phyloP scores from a whole-genome alignment of 2,329 filamentous ascomycete species.

The Pseudogymnoascus sp. region DNA sequence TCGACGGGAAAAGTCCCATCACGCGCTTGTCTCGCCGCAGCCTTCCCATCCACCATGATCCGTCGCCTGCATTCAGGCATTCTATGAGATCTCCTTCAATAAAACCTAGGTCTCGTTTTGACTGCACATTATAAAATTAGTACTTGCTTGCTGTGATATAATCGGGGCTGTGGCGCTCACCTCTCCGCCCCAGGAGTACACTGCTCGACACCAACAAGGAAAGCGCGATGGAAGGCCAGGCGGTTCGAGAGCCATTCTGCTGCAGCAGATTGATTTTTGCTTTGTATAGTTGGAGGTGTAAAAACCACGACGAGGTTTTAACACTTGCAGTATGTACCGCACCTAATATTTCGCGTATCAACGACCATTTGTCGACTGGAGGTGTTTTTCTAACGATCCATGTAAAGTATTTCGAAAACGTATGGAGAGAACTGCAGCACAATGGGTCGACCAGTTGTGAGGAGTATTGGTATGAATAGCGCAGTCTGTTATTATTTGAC shows the following conservation, averaged over 20 bases:
- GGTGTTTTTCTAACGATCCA: neutral
- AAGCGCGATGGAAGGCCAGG: conserved; percentile 65
- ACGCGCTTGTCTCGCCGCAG: conserved; percentile 83
- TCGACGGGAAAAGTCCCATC: conserved; percentile 89
- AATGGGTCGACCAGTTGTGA: neutral
- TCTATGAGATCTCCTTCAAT: conserved; percentile 97
- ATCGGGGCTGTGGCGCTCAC: conserved; percentile 25
- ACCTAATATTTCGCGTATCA: neutral
- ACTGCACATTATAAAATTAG: conserved; percentile 38
- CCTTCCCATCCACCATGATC: conserved; percentile 96
- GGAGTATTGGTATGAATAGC: neutral
- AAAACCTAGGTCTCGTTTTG: conserved; percentile 89
- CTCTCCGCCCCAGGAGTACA: conserved; percentile 93
- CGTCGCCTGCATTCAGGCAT: conserved; percentile 94
- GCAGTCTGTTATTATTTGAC: neutral
- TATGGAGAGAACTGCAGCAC: neutral
- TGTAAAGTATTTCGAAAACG: neutral
- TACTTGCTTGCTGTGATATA: conserved; percentile 9
- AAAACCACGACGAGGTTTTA: neutral
- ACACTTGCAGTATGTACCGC: conserved; percentile 2
- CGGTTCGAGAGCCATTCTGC: conserved; percentile 45
- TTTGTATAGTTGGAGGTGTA: neutral
- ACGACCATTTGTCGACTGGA: neutral
- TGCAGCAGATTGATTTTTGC: neutral
- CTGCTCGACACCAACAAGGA: conserved; percentile 83